phyloP scores from a whole-genome alignment of 768 basidiomycete species.

The Agrocybe chaxingu region DNA sequence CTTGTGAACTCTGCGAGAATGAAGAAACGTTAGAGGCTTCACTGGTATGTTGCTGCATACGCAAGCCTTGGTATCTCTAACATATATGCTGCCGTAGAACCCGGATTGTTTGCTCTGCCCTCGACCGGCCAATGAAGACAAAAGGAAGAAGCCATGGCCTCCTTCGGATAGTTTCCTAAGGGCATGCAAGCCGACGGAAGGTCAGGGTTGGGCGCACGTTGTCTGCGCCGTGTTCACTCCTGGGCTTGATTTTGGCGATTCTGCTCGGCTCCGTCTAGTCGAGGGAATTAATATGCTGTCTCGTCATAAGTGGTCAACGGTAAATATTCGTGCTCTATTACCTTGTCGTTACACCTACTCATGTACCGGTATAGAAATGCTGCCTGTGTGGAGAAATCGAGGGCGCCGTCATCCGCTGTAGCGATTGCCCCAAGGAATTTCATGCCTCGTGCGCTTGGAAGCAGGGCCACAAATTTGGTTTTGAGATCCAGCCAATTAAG shows the following conservation, averaged over 20 bases:
- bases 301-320: slow-evolving; percentile 68
- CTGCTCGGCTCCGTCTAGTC: slow-evolving; percentile 66
- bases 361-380: slow-evolving; percentile 52
- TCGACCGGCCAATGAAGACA: slow-evolving; percentile 46
- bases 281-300: slow-evolving; percentile 82
- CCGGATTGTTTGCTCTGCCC: slow-evolving; percentile 87
- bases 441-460: slow-evolving; percentile 93
- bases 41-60: slow-evolving; percentile 46
- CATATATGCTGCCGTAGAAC: slow-evolving; percentile 43
- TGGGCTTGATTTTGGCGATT: slow-evolving; percentile 81
- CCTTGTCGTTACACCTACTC: not conserved
- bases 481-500: slow-evolving; percentile 88
- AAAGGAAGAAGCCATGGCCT: slow-evolving; percentile 42
- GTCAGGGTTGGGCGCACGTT: slow-evolving; percentile 89
- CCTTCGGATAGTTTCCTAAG: slow-evolving; percentile 65
- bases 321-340: slow-evolving; percentile 34
- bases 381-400: slow-evolving; percentile 65
- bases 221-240: slow-evolving; percentile 86
- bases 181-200: slow-evolving; percentile 87
- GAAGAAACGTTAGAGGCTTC: slow-evolving; percentile 78
- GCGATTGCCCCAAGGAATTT: slow-evolving; percentile 75
- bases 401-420: slow-evolving; percentile 83
- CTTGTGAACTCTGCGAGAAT: slow-evolving; percentile 86
- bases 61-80: slow-evolving; percentile 1
- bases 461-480: slow-evolving; percentile 81